These are phyloP conservation scores for Gnaphalium uliginosum DNA, from an alignment of 129 eudicot genomes.

Conservation along the genomic window DNA sequence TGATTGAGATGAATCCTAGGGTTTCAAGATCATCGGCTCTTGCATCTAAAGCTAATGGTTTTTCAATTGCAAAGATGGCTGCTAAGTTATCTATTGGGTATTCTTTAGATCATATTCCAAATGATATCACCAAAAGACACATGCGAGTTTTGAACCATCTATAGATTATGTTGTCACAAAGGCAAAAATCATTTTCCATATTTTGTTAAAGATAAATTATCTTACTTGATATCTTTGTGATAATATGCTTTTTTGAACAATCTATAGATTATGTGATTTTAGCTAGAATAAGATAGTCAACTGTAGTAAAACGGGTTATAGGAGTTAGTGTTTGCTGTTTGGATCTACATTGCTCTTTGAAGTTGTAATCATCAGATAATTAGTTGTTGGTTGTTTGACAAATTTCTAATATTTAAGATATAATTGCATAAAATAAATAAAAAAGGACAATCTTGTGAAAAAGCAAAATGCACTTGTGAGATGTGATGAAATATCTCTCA, in stretches of 20 bases:
- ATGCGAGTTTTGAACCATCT: constrained; percentile 91
- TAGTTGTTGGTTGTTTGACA: neutral
- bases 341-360: neutral
- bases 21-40: constrained; percentile 91
- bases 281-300: neutral
- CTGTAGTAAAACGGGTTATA: neutral
- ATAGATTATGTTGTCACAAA: constrained; percentile 92
- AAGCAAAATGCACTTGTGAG: neutral
- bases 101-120: constrained; percentile 91
- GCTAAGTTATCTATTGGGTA: constrained; percentile 92
- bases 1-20: constrained; percentile 95
- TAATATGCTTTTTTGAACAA: neutral
- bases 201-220: neutral
- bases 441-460: neutral
- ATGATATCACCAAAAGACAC: constrained; percentile 88
- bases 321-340: neutral
- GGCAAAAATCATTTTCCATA: constrained; percentile 40
- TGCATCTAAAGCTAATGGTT: constrained; percentile 93
- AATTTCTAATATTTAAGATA: no score
- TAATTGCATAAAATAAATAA: no score
- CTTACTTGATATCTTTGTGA: neutral
- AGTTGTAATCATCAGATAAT: neutral
- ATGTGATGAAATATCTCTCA: neutral
- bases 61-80: constrained; percentile 93
- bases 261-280: neutral